Conservation (phyloP, 148 eudicot genomes). For the Oxyria digyna region DNA sequence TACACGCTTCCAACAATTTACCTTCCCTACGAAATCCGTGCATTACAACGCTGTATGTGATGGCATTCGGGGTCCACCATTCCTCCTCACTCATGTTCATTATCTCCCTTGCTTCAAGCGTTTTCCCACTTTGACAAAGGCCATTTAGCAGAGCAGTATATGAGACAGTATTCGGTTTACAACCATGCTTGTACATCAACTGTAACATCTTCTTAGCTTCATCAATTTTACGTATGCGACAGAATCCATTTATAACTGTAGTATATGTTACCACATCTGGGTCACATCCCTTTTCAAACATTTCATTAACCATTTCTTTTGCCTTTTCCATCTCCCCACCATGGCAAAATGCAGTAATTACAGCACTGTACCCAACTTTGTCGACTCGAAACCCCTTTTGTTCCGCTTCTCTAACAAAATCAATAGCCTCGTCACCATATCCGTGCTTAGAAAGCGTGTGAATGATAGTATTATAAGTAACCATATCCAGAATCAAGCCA, state of each 20-base stretch:
- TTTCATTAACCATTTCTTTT: slow-evolving; percentile 21
- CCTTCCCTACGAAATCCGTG: slow-evolving; percentile 31
- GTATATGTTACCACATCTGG: slow-evolving; percentile 34
- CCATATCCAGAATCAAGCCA: slow-evolving; percentile 20
- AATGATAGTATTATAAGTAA: slow-evolving; percentile 26
- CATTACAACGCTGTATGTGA: slow-evolving; percentile 27
- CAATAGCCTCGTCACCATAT: slow-evolving; percentile 22
- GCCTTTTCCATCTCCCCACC: slow-evolving; percentile 20
- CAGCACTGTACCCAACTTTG: slow-evolving; percentile 27
- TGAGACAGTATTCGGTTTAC: slow-evolving; percentile 26
- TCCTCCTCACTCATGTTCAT: slow-evolving; percentile 25
- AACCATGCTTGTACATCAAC: slow-evolving; percentile 22
- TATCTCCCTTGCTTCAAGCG: slow-evolving; percentile 27
- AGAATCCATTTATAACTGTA: slow-evolving; percentile 20
- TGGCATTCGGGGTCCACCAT: slow-evolving; percentile 32
- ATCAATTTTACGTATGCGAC: slow-evolving; percentile 22
- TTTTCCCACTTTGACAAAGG: slow-evolving; percentile 24
- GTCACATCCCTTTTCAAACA: slow-evolving; percentile 19
- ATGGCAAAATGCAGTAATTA: slow-evolving; percentile 24
- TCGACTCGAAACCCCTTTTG: slow-evolving; percentile 21
- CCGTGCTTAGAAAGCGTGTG: slow-evolving; percentile 30
- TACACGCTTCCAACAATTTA: slow-evolving; percentile 22
- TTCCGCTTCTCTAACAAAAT: slow-evolving; percentile 27
- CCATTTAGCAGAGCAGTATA: slow-evolving; percentile 25
- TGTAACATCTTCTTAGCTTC: slow-evolving; percentile 25